A percentile compares a stretch with the other conserved stretches of the same genome.
Evolutionary conservation across 2,329 filamentous ascomycete species (phyloP).

Genomic region (Uncinocarpus reesii): DNA sequence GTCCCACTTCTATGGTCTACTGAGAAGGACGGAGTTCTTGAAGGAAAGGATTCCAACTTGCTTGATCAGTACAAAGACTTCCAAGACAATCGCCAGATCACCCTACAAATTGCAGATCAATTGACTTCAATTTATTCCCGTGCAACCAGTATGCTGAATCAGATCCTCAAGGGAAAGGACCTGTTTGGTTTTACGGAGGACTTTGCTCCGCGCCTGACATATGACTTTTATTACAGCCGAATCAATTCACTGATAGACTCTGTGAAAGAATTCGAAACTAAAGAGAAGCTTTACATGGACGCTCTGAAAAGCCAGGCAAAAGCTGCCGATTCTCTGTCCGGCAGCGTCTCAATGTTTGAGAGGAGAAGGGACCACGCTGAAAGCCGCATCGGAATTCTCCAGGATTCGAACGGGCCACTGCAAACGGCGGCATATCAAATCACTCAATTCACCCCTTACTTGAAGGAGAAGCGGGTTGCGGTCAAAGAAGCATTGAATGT

Average conservation of each 20-base stretch:
- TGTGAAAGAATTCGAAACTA: not conserved
- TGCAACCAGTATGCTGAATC: not conserved
- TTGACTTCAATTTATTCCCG: not conserved
- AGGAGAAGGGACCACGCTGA: constrained; percentile 2
- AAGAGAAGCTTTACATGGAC: not conserved
- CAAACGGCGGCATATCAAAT: not conserved
- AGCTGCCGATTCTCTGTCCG: not conserved
- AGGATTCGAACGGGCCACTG: not conserved
- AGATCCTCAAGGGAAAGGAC: not conserved
- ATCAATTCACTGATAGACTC: not conserved
- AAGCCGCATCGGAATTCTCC: not conserved
- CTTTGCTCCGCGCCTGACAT: not conserved
- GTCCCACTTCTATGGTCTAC: not conserved
- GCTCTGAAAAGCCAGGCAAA: not conserved
- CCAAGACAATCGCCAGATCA: not conserved
- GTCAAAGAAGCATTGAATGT: constrained; percentile 1
- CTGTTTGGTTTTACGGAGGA: not conserved
- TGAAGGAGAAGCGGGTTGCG: not conserved
- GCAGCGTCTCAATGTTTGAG: not conserved
- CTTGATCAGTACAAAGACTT: not conserved
- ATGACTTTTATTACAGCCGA: not conserved
- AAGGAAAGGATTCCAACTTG: not conserved
- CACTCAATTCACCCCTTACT: not conserved
- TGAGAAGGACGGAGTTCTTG: not conserved
- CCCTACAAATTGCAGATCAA: not conserved